phyloP scores from a whole-genome alignment of 768 basidiomycete genomes.

The Kwoniella dejecticola region DNA sequence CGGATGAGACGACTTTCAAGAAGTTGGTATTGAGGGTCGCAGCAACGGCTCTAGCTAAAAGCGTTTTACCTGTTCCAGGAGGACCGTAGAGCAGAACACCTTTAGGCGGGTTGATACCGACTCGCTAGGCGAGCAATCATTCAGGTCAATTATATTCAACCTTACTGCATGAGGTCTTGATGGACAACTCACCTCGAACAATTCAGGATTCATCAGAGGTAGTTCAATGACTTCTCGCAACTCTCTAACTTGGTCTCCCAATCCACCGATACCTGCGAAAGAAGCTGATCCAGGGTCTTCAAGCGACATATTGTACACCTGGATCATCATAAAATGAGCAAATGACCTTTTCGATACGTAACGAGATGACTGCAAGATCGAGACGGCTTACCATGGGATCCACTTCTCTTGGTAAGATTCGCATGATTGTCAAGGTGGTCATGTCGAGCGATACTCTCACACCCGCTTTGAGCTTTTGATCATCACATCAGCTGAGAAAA shows the following conservation, averaged over 20 bases:
- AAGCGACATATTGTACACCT: slow-evolving; percentile 95
- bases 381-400: slow-evolving; percentile 70
- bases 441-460: slow-evolving; percentile 97
- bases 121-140: no score
- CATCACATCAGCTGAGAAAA: slow-evolving; percentile 19
- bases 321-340: no score
- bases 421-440: slow-evolving; percentile 99
- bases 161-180: no score
- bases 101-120: slow-evolving; percentile 94
- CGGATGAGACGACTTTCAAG: slow-evolving; percentile 96
- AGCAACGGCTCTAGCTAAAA: slow-evolving; percentile 93
- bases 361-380: no score
- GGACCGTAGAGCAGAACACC: slow-evolving; percentile 95
- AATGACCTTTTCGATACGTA: no score
- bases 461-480: slow-evolving; percentile 80
- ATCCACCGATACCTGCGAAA: slow-evolving; percentile 94
- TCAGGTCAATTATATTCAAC: no score
- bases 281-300: slow-evolving; percentile 95
- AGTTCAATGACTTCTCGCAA: slow-evolving; percentile 96
- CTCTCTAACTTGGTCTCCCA: slow-evolving; percentile 94
- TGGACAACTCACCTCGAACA: slow-evolving; percentile 66
- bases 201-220: slow-evolving; percentile 87
- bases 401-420: slow-evolving; percentile 93
- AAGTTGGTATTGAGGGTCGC: slow-evolving; percentile 94
- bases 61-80: slow-evolving; percentile 87